Evolutionary conservation across 2,329 filamentous ascomycete genomes (phyloP), one percentile per base, ranked within the genome.

Genomic region (Trichoderma lentiforme): DNA sequence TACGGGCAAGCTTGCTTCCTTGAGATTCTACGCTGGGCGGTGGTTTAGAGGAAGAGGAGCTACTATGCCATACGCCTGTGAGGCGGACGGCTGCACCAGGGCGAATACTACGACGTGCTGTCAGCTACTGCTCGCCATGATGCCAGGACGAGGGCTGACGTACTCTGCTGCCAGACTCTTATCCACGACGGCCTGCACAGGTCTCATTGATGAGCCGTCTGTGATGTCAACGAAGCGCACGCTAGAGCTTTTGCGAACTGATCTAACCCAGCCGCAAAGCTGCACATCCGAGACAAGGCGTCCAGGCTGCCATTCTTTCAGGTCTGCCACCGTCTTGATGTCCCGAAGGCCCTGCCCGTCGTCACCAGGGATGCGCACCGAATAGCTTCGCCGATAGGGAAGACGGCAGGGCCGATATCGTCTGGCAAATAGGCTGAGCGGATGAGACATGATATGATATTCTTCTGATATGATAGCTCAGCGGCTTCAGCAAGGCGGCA

Each of bases 241-340:
- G 26, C 88, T 88, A 80, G 98, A 97, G 85, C 97, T 94, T 80
- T 93, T 93, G 74, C 95, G 89, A 73, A 97, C 91, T 4, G 93
- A 95, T 74, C 93, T 89, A 70, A 98, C 87, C 83, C 92, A 95
- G 73, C 95, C 95, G 79, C 92, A 88, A 76, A 97, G 84, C 71
- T 86, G 86, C 62, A 92, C 85, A 76, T 86, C 80, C n/a, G 81
- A 75, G 53, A 84, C 81, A 60, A 82, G 78, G 28, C 63, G 26
- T 11, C 69, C 61, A 36, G 87, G 86, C 53, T 82, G 83, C 81
- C 84, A 86, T 36, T 85, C 84, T 66, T 92, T 84, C 12, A 92
- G 82, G 68, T 84, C 83, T n/a, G 89, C 86, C 56, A 91, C 78
- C 1, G 86, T 85, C 67, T 76, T 81, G 73, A 85, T 81, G 72